Base-by-base conservation (phyloP, 2,329 filamentous ascomycete species). In the Aspergillus awamori region DNA sequence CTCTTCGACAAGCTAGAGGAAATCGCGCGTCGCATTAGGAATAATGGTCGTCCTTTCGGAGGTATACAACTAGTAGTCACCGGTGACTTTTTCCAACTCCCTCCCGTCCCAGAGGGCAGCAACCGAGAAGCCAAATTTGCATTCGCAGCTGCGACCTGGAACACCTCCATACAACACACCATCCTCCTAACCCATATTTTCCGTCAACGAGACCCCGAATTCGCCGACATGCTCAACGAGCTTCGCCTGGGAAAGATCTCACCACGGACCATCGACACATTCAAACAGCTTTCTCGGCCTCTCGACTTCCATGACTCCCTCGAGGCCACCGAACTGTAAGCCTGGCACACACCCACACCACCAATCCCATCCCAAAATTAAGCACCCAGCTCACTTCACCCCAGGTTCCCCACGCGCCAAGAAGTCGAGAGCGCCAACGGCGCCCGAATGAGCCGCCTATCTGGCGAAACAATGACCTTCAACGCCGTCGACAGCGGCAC, bases 81-180 rank as follows among this genome's bases (percentile, higher is more conserved):
- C 0, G 95, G 95, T 3, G 95, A 99, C 72, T 99, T 99, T 78
- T 99, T 99, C 77, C 95, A 99, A 74, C 80, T 99, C 3, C 95
- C 95, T 0, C 95, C 95, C 0, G 95, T 99, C 1, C 93, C 94
- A 1, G 93, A 97, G 38, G 65, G 69, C 13, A 81, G 81, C 43
- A 87, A 86, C 45, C 86, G 87, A 56, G 84, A 88, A 26, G 87
- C 89, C 51, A 97, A 93, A 72, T 99, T 99, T 75, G 90, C 93
- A 0, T 99, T 99, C 73, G 92, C 97, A 70, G 93, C 93, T 7
- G 86, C 86, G 2, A 96, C 93, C 0, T 99, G 96, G 95, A 89
- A 84, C 60, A 97, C 93, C 1, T 91, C 90, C 1, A 96, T 99
- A 63, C 89, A 97, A 71, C 93, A 98, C 73, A 99, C 95, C 0